Conservation (phyloP, 2,329 filamentous ascomycete species). For the Alternaria rosae region DNA sequence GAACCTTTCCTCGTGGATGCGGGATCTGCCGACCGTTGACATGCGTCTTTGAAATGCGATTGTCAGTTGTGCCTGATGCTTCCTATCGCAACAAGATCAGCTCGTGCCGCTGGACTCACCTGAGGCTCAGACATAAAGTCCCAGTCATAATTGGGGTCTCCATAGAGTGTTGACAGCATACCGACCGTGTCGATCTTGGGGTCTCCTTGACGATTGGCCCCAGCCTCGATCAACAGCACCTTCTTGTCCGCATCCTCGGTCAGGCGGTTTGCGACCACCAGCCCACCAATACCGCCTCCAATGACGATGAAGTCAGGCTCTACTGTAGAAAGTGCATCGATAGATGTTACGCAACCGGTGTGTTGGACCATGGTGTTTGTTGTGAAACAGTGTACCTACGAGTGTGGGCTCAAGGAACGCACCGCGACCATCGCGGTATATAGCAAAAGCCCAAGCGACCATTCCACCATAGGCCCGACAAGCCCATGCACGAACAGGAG, state of each 20-base stretch:
- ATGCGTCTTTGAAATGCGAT: neutral
- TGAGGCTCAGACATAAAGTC: neutral
- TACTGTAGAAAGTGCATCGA: neutral
- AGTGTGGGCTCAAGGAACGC: neutral
- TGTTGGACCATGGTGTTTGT: neutral
- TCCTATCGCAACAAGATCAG: neutral
- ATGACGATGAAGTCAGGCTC: neutral
- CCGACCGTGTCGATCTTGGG: neutral
- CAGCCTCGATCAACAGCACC: neutral
- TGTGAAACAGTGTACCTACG: neutral
- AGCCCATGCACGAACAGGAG: too few relatives aligned
- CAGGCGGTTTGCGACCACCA: neutral
- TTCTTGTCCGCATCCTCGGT: neutral
- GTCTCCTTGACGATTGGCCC: neutral
- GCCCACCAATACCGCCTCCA: neutral
- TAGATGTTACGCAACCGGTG: neutral
- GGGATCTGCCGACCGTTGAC: neutral
- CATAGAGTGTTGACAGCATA: neutral
- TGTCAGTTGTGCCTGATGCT: neutral
- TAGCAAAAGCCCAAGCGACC: neutral
- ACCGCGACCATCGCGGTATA: neutral
- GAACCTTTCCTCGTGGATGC: neutral
- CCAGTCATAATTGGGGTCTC: neutral
- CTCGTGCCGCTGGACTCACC: neutral
- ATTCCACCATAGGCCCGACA: neutral